These are phyloP conservation scores for Myxozyma lipomycoides DNA, from an alignment of 805 yeast species.

Conservation along the genomic window DNA sequence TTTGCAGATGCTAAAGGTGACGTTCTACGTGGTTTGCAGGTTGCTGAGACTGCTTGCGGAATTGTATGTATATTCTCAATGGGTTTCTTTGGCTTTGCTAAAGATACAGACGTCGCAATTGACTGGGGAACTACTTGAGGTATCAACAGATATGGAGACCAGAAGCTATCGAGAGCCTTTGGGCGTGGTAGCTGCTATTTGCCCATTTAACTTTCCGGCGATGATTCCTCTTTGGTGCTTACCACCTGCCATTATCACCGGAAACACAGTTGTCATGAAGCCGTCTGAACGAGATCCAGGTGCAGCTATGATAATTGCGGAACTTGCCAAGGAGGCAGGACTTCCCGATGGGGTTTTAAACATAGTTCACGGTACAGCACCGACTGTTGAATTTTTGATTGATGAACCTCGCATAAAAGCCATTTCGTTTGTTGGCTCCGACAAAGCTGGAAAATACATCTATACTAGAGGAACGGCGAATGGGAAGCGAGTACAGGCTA, in stretches of 20 bases:
- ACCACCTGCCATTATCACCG: slow-evolving; percentile 62
- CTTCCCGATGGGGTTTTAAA: slow-evolving; percentile 65
- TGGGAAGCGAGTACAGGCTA: slow-evolving; percentile 75
- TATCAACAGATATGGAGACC: slow-evolving; percentile 71
- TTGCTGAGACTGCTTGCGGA: slow-evolving; percentile 69
- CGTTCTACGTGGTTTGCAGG: slow-evolving; percentile 72
- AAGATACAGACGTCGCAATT: slow-evolving; percentile 44
- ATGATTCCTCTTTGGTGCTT: slow-evolving; percentile 73
- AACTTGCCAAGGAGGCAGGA: slow-evolving; percentile 68
- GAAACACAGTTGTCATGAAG: slow-evolving; percentile 68
- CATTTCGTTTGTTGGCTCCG: slow-evolving; percentile 74
- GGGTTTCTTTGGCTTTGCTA: neutral
- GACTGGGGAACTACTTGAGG: slow-evolving; percentile 61
- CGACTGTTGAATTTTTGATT: slow-evolving; percentile 63
- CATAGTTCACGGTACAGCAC: slow-evolving; percentile 61
- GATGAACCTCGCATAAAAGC: slow-evolving; percentile 75
- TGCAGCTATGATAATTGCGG: slow-evolving; percentile 69
- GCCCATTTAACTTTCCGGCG: slow-evolving; percentile 81
- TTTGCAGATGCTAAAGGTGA: slow-evolving; percentile 71
- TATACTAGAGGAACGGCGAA: slow-evolving; percentile 59
- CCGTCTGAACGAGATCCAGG: slow-evolving; percentile 78
- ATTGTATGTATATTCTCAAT: slow-evolving; percentile 40
- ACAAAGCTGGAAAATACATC: slow-evolving; percentile 72
- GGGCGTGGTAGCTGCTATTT: slow-evolving; percentile 73
- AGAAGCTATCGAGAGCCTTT: slow-evolving; percentile 59